These are phyloP conservation scores for Neofusicoccum laricinum DNA, from an alignment of 2,329 filamentous ascomycete genomes.

Conservation along the genomic window DNA sequence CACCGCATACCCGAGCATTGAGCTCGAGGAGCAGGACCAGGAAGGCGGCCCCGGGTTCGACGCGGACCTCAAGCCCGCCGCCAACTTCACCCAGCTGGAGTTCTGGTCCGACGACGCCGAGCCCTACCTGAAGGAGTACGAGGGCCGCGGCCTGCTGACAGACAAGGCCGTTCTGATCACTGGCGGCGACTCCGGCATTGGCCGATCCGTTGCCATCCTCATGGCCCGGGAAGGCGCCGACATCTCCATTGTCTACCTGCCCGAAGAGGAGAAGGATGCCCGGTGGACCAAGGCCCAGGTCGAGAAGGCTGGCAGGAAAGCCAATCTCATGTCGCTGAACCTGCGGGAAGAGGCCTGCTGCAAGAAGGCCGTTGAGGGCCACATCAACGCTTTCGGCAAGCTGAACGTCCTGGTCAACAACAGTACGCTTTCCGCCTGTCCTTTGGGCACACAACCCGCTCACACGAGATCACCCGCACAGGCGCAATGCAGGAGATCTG, in stretches of 20 bases:
- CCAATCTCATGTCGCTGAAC: constrained; percentile 49
- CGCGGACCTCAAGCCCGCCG: constrained; percentile 27
- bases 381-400: constrained; percentile 47
- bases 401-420: constrained; percentile 57
- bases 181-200: constrained; percentile 28
- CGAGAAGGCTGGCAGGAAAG: constrained; percentile 49
- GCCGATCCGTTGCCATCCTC: constrained; percentile 51
- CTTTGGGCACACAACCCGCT: neutral
- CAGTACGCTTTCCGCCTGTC: constrained; percentile 16
- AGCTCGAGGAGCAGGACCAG: constrained; percentile 29
- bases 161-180: constrained; percentile 31
- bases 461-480: constrained; percentile 10
- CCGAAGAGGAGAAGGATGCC: constrained; percentile 56
- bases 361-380: constrained; percentile 50
- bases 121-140: constrained; percentile 31
- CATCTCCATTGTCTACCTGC: constrained; percentile 55
- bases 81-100: constrained; percentile 33
- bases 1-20: constrained; percentile 25
- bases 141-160: constrained; percentile 30
- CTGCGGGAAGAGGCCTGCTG: constrained; percentile 52
- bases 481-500: constrained; percentile 57
- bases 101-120: constrained; percentile 30
- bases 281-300: constrained; percentile 53
- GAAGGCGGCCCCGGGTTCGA: constrained; percentile 30
- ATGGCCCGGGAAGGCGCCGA: constrained; percentile 59